Base-by-base conservation (phyloP, 352 stramenopile genomes). In the Pythium monospermum region DNA sequence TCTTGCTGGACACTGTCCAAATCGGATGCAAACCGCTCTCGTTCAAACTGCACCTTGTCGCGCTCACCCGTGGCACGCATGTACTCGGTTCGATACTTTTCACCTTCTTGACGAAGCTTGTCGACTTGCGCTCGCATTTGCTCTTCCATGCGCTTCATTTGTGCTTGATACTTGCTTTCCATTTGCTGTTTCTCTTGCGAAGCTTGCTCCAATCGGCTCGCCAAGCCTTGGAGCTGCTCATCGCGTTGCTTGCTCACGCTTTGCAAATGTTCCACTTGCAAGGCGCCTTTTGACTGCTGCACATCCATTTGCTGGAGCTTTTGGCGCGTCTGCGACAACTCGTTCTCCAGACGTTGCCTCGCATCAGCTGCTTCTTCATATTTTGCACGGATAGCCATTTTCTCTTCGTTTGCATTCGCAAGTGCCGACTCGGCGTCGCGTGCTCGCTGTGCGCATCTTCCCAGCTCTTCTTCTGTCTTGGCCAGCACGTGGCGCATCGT, bases 71-170 rank as follows among this genome's bases (percentile, higher is more conserved):
- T 58, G 18, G 82, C 49, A 13, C 68, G 62, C 36, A 67, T 73
- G 39, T 73, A 68, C 43, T 88, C 74, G 0, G 54, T 48, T 1
- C 73, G 73, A 16, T 83, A 81, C 50, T 71, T 85, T 19, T 85
- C 73, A 32, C 65, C 72, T 40, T 88, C 73, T 8, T 69, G 55
- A 19, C 76, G 62, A 10, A 84, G 40, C 53, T 77, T 64, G 27
- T 83, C 55, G 38, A 85, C 57, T 38, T 82, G 66, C 12, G 57
- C 40, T 22, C 78, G 62, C 56, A 85, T 66, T 41, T 85, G 67
- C 23, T 81, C 71, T n/a, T 87, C 76, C 68, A 85, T 83, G 5
- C 59, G 48, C 58, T 83, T 79, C 13, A 76, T 37, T 44, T 83
- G 77, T 11, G 47, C 42, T 57, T 84, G 66, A 26, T 68, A 77